Percentiles rank a stretch among this genome's conserved stretches.
Evolutionary conservation across 2,329 filamentous ascomycete species (phyloP).

Genomic region (Trichoderma endophyticum): DNA sequence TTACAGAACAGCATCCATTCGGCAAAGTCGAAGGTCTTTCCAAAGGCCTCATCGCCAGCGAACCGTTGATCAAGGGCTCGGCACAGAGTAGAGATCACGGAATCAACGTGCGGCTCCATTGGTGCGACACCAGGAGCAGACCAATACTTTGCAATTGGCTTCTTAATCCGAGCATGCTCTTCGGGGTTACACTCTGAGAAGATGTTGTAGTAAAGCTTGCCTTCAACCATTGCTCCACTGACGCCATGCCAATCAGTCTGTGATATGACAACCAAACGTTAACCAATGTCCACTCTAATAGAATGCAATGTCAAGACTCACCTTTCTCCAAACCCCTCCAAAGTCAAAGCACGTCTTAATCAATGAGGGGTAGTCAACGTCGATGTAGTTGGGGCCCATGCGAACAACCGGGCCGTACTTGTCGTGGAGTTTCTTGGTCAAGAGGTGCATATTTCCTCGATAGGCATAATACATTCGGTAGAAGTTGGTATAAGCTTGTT

Average conservation of each 20-base stretch:
- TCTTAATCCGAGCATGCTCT: constrained; percentile 24
- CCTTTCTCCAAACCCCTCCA: constrained; percentile 34
- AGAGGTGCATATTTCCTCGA: constrained; percentile 22
- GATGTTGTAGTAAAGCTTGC: constrained; percentile 26
- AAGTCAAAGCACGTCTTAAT: constrained; percentile 37
- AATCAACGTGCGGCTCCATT: constrained; percentile 24
- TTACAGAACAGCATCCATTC: background rate
- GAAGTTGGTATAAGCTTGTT: background rate
- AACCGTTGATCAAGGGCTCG: background rate
- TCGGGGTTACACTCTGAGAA: constrained; percentile 27
- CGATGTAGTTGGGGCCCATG: constrained; percentile 39
- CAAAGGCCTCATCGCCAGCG: background rate
- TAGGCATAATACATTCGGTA: constrained; percentile 3
- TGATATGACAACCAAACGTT: background rate
- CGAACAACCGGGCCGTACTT: constrained; percentile 41
- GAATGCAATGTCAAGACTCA: constrained; percentile 16
- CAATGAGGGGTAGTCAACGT: constrained; percentile 37
- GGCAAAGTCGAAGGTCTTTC: background rate
- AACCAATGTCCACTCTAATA: background rate
- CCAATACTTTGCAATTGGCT: constrained; percentile 31
- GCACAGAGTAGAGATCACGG: constrained; percentile 10
- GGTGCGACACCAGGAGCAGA: constrained; percentile 21
- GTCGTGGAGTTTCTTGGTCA: constrained; percentile 34
- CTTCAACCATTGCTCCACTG: constrained; percentile 28
- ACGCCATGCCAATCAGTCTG: constrained; percentile 29